These are phyloP conservation scores for Magnaporthiopsis incrustans DNA, from an alignment of 2,329 filamentous ascomycete species.

Conservation along the genomic window DNA sequence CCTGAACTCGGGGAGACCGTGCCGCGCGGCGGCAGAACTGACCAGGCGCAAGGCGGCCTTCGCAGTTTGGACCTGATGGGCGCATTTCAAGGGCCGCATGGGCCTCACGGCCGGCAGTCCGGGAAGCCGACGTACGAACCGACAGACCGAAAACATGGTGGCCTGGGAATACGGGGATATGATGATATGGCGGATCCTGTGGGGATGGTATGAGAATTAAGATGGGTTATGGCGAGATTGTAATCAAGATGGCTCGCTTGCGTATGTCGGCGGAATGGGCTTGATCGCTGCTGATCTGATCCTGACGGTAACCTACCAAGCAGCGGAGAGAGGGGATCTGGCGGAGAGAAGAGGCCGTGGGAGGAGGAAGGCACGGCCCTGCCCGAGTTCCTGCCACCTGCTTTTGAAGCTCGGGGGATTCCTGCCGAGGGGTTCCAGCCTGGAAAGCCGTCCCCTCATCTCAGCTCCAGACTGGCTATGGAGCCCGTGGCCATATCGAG, in stretches of 20 bases:
- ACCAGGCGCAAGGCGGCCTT: not conserved
- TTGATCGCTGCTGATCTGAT: not conserved
- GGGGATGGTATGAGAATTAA: not conserved
- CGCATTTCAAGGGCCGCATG: not conserved
- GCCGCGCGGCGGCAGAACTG: not conserved
- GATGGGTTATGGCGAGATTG: not conserved
- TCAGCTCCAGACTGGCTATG: not conserved
- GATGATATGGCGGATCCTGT: no score
- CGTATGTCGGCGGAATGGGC: not conserved
- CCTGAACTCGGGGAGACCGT: slow-evolving; percentile 61
- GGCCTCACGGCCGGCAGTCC: not conserved
- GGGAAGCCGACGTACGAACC: not conserved
- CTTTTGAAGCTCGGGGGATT: not conserved
- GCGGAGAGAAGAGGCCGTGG: no score
- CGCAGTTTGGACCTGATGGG: not conserved
- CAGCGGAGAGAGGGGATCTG: not conserved
- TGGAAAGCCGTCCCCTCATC: not conserved
- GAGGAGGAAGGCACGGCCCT: not conserved
- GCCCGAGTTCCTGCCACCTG: no score
- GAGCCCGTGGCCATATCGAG: not conserved
- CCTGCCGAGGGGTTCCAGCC: not conserved
- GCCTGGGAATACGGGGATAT: not conserved
- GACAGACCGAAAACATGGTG: not conserved
- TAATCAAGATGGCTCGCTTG: not conserved
- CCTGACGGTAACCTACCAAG: not conserved